A percentile compares a stretch with the other conserved stretches of the same genome.
Conservation (phyloP, 129 eudicot species). For the Tanacetum coccineum region DNA sequence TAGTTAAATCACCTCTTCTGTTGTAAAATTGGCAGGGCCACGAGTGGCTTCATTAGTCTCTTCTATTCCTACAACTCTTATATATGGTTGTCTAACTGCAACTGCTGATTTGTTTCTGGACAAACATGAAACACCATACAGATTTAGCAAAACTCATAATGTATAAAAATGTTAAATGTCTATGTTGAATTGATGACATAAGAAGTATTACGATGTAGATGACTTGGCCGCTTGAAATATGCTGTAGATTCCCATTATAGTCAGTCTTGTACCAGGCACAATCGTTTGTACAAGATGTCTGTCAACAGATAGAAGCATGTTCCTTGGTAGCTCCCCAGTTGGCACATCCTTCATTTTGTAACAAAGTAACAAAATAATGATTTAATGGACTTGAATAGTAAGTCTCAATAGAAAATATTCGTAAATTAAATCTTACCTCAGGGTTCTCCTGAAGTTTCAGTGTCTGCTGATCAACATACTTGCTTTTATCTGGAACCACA, state of each 20-base stretch:
- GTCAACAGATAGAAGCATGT: slow-evolving; percentile 90
- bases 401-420: not conserved
- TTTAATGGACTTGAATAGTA: not conserved
- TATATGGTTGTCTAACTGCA: slow-evolving; percentile 97
- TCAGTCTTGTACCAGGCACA: slow-evolving; percentile 95
- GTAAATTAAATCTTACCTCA: slow-evolving; percentile 50
- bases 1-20: slow-evolving; percentile 62
- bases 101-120: slow-evolving; percentile 92
- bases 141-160: not conserved
- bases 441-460: slow-evolving; percentile 95
- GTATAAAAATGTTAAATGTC: slow-evolving; percentile 1
- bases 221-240: slow-evolving; percentile 94
- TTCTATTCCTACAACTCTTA: slow-evolving; percentile 94
- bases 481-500: slow-evolving; percentile 96
- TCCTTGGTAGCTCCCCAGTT: slow-evolving; percentile 96
- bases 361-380: not conserved
- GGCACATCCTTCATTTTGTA: slow-evolving; percentile 77
- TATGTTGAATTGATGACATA: not conserved
- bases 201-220: slow-evolving; percentile 53
- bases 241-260: slow-evolving; percentile 95
- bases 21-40: slow-evolving; percentile 71
- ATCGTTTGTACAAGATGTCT: slow-evolving; percentile 97
- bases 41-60: slow-evolving; percentile 86
- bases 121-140: slow-evolving; percentile 16
- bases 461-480: slow-evolving; percentile 98